Conservation (phyloP, 495 filamentous ascomycete genomes). For the Trichocladium uniseriatum region DNA sequence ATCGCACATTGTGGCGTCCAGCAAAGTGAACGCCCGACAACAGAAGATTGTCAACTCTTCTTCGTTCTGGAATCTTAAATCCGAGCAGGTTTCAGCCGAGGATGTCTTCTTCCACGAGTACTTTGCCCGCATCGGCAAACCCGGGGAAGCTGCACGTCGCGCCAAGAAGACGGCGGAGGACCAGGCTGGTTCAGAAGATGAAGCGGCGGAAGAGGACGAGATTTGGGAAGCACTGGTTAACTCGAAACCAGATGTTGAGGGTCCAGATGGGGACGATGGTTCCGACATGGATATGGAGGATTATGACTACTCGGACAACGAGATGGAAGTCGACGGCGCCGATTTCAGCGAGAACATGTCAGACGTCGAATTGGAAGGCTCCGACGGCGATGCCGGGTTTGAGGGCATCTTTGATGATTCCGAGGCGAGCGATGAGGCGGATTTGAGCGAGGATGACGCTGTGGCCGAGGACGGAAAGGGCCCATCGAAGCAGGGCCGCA, state of each 20-base stretch:
- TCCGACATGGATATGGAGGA: constrained; percentile 46
- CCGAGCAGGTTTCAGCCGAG: constrained; percentile 76
- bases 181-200: constrained; percentile 37
- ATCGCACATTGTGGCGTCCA: constrained; percentile 55
- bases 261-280: constrained; percentile 39
- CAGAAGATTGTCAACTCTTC: constrained; percentile 65
- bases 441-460: constrained; percentile 22
- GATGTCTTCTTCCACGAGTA: constrained; percentile 98
- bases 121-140: constrained; percentile 72
- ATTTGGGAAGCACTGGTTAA: constrained; percentile 89
- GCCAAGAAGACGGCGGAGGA: constrained; percentile 42
- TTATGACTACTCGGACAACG: constrained; percentile 35
- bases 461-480: constrained; percentile 21
- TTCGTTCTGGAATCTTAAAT: constrained; percentile 82
- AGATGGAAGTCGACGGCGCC: constrained; percentile 30
- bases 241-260: constrained; percentile 48
- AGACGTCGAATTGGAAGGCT: constrained; percentile 31
- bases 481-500: constrained; percentile 24
- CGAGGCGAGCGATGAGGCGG: constrained; percentile 33
- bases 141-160: constrained; percentile 42
- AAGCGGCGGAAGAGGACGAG: constrained; percentile 54
- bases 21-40: constrained; percentile 39
- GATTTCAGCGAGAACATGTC: constrained; percentile 20
- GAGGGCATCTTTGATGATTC: constrained; percentile 36
- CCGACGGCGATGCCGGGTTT: constrained; percentile 35